A percentile compares a stretch with the other conserved stretches of the same genome.
Conservation (phyloP, 106 monocot species). For the Chionographis japonica region DNA sequence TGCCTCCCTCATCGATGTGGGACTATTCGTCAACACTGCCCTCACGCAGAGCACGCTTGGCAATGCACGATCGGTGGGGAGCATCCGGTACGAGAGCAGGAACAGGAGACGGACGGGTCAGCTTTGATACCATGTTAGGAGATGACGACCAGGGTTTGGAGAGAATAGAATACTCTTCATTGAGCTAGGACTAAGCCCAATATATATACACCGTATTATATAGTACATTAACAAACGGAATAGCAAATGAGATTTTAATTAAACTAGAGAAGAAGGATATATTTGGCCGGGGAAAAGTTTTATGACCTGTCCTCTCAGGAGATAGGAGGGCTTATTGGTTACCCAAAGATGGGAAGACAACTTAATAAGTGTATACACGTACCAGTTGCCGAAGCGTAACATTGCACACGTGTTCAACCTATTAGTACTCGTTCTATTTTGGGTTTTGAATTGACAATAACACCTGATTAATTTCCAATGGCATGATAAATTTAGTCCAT, state of each 20-base stretch:
- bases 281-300: constrained; percentile 92
- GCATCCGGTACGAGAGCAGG: too few relatives aligned
- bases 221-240: constrained; percentile 81
- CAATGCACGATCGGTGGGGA: too few relatives aligned
- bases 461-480: constrained; percentile 95
- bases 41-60: too few relatives aligned
- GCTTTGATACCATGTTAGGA: too few relatives aligned
- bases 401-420: constrained; percentile 89
- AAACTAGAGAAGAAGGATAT: constrained; percentile 96
- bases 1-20: too few relatives aligned
- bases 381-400: constrained; percentile 89
- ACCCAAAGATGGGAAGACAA: constrained; percentile 66
- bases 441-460: constrained; percentile 90
- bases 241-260: constrained; percentile 95
- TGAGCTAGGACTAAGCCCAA: constrained; percentile 80
- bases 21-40: too few relatives aligned
- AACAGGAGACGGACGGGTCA: too few relatives aligned
- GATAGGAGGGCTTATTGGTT: constrained; percentile 92
- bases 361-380: constrained; percentile 77
- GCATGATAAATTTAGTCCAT: constrained; percentile 91
- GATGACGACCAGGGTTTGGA: too few relatives aligned
- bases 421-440: constrained; percentile 85
- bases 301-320: constrained; percentile 89
- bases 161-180: too few relatives aligned
- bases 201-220: constrained; percentile 96